These are phyloP conservation scores for Periconia sp. DNA, from an alignment of 2,329 filamentous ascomycete genomes.

Conservation along the genomic window DNA sequence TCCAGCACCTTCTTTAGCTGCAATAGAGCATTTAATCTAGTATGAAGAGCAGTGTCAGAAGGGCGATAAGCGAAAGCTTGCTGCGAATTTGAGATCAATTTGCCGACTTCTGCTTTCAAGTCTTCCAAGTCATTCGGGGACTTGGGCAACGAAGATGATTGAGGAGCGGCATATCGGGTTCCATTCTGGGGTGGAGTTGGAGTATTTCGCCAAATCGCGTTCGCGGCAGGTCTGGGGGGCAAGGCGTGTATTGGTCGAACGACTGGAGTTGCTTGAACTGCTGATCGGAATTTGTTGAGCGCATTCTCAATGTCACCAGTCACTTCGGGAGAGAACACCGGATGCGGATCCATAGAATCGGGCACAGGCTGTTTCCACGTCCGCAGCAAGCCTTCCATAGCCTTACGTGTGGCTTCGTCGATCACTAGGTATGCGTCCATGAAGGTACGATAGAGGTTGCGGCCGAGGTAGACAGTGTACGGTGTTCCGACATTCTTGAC, in stretches of 20 bases:
- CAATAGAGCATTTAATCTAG: constrained; percentile 79
- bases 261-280: constrained; percentile 60
- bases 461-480: constrained; percentile 92
- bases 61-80: constrained; percentile 74
- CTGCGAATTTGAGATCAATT: constrained; percentile 72
- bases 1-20: constrained; percentile 81
- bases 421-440: constrained; percentile 96
- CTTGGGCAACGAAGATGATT: constrained; percentile 26
- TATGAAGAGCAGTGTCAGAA: constrained; percentile 73
- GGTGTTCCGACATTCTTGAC: constrained; percentile 98
- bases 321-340: constrained; percentile 85
- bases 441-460: constrained; percentile 89
- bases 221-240: constrained; percentile 45
- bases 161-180: constrained; percentile 37
- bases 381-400: constrained; percentile 95
- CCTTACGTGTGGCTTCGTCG: constrained; percentile 76
- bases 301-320: constrained; percentile 93
- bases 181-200: constrained; percentile 66
- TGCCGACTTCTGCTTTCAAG: constrained; percentile 80
- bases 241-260: constrained; percentile 45
- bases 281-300: constrained; percentile 76
- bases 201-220: constrained; percentile 68
- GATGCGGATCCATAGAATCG: constrained; percentile 86
- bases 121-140: constrained; percentile 53
- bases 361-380: constrained; percentile 98